These are phyloP conservation scores for Fusarium sp. DNA, from an alignment of 2,329 filamentous ascomycete genomes.

Conservation along the genomic window DNA sequence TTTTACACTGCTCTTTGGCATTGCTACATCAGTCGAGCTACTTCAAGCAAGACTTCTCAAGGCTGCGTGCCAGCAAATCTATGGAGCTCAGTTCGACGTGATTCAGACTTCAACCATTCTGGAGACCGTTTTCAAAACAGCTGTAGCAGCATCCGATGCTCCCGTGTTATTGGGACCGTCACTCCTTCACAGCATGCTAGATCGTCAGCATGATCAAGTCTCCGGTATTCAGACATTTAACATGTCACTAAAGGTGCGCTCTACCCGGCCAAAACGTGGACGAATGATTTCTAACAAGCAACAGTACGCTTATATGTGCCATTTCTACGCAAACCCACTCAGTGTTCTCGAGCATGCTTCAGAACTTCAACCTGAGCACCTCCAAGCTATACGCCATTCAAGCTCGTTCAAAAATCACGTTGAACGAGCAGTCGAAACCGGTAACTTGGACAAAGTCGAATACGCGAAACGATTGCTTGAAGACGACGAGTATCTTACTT, in stretches of 20 bases:
- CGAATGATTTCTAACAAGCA: slow-evolving; percentile 26
- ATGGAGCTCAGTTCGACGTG: slow-evolving; percentile 82
- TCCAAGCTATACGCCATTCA: slow-evolving; percentile 76
- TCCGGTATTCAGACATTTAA: slow-evolving; percentile 81
- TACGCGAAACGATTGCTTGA: slow-evolving; percentile 65
- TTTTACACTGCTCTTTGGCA: slow-evolving; percentile 81
- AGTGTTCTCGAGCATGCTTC: slow-evolving; percentile 68
- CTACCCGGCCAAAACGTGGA: neutral
- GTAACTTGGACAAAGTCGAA: slow-evolving; percentile 60
- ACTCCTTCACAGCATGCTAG: slow-evolving; percentile 73
- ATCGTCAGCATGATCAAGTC: slow-evolving; percentile 81
- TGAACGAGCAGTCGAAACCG: slow-evolving; percentile 61
- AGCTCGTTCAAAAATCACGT: slow-evolving; percentile 74
- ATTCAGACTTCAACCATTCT: slow-evolving; percentile 79
- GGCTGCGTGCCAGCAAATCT: slow-evolving; percentile 74
- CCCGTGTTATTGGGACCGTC: slow-evolving; percentile 73
- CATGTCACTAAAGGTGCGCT: slow-evolving; percentile 73
- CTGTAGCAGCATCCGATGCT: slow-evolving; percentile 69
- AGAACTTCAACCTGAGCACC: slow-evolving; percentile 68
- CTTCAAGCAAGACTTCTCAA: slow-evolving; percentile 81
- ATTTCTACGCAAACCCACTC: slow-evolving; percentile 83
- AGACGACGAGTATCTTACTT: slow-evolving; percentile 69
- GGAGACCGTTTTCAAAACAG: slow-evolving; percentile 77
- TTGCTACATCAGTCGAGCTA: slow-evolving; percentile 85
- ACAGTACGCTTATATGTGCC: slow-evolving; percentile 87